A percentile compares a stretch with the other conserved stretches of the same genome.
These are phyloP conservation scores for Cystofilobasidium capitatum DNA, from an alignment of 768 basidiomycete genomes.

Conservation along the genomic window DNA sequence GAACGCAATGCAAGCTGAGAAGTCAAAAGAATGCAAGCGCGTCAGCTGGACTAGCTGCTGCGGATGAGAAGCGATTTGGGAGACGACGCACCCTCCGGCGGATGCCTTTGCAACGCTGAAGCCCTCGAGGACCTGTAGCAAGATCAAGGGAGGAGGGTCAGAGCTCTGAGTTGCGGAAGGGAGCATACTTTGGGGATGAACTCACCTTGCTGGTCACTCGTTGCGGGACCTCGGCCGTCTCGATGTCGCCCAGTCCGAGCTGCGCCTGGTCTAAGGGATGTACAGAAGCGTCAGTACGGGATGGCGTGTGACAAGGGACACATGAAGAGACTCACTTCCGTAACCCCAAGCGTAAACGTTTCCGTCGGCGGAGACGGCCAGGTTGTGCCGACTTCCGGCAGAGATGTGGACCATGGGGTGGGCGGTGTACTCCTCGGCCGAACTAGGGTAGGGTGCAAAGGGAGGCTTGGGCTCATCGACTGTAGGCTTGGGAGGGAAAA, in stretches of 20 bases:
- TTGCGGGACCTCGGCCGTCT: conserved; percentile 38
- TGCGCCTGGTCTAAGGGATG: conserved; percentile 34
- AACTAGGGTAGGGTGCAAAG: conserved; percentile 34
- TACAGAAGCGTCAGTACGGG: background rate
- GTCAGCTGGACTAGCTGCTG: background rate
- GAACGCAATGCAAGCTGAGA: conserved; percentile 7
- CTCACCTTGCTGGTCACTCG: conserved; percentile 36
- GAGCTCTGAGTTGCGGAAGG: background rate
- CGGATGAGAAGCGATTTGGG: background rate
- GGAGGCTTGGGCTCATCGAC: conserved; percentile 37
- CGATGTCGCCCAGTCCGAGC: conserved; percentile 42
- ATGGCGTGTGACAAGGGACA: background rate
- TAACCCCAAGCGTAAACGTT: conserved; percentile 44
- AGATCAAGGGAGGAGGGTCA: background rate
- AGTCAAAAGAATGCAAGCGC: background rate
- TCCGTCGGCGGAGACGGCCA: conserved; percentile 41
- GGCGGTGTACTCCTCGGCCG: conserved; percentile 30
- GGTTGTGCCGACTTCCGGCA: conserved; percentile 41
- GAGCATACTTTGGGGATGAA: background rate
- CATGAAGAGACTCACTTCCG: conserved; percentile 36
- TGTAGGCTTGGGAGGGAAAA: conserved; percentile 42
- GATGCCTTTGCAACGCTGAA: conserved; percentile 22
- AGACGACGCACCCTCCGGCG: conserved; percentile 12
- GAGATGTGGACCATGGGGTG: conserved; percentile 41
- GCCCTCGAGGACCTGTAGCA: conserved; percentile 16